These are phyloP conservation scores for Isochrysis galbana DNA, from an alignment of 78 protist species.

Conservation along the genomic window DNA sequence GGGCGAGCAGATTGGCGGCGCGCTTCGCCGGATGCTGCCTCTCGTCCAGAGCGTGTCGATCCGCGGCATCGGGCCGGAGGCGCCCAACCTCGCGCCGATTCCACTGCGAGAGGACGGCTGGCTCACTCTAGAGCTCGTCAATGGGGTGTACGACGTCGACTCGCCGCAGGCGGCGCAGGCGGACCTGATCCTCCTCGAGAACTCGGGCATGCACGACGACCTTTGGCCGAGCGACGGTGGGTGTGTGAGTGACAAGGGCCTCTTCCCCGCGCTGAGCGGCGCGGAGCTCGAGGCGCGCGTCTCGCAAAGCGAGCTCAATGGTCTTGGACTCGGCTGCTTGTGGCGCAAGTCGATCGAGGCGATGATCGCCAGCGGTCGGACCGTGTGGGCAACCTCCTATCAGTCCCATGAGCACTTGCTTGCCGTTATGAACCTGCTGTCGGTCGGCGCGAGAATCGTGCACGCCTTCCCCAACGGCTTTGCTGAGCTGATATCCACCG, in stretches of 20 bases:
- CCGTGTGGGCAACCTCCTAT: neutral
- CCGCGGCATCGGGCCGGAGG: constrained; percentile 16
- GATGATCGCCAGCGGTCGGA: neutral
- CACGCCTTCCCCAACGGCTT: neutral
- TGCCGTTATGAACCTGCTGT: neutral
- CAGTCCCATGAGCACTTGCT: neutral
- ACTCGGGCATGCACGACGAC: constrained; percentile 1
- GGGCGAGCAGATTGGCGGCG: neutral
- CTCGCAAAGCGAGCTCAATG: neutral
- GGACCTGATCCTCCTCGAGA: neutral
- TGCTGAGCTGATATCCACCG: neutral
- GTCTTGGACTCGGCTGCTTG: neutral
- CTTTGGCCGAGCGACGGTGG: neutral
- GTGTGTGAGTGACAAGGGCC: neutral
- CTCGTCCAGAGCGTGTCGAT: neutral
- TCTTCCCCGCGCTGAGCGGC: neutral
- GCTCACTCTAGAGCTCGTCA: neutral
- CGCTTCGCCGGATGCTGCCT: constrained; percentile 4
- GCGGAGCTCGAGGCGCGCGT: neutral
- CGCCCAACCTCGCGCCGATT: neutral
- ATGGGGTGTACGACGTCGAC: neutral
- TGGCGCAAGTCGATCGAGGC: neutral
- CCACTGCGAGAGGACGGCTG: neutral
- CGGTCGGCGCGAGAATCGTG: neutral
- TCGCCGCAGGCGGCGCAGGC: neutral